A percentile compares a stretch with the other conserved stretches of the same genome.
phyloP scores from a whole-genome alignment of 2,329 filamentous ascomycete species.

The Nakataea oryzae region DNA sequence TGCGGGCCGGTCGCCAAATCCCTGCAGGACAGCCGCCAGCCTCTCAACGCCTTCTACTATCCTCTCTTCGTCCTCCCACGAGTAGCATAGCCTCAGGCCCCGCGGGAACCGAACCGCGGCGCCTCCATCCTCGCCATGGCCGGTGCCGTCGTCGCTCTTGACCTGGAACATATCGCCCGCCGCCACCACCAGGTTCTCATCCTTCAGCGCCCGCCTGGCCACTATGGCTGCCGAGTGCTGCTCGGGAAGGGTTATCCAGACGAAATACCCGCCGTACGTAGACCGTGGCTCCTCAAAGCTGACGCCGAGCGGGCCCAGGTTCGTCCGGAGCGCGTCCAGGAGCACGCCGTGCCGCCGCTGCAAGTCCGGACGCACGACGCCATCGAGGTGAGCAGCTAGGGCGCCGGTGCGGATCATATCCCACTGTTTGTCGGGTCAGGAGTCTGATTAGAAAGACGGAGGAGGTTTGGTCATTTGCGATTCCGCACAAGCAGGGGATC shows the following conservation, averaged over 20 bases:
- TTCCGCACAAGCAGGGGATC: too few relatives aligned
- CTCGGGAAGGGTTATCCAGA: slow-evolving; percentile 61
- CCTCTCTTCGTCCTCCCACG: slow-evolving; percentile 57
- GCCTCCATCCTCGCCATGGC: slow-evolving; percentile 48
- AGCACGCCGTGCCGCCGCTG: slow-evolving; percentile 39
- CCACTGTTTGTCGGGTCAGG: slow-evolving; percentile 18
- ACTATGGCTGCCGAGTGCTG: slow-evolving; percentile 40
- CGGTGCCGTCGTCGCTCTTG: slow-evolving; percentile 36
- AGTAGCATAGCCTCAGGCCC: slow-evolving; percentile 57
- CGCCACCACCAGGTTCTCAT: slow-evolving; percentile 58
- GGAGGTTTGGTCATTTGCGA: too few relatives aligned
- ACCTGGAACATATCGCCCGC: slow-evolving; percentile 62
- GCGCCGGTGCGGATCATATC: slow-evolving; percentile 35
- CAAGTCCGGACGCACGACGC: slow-evolving; percentile 32
- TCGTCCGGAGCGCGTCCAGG: slow-evolving; percentile 44
- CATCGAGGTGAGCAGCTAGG: slow-evolving; percentile 32
- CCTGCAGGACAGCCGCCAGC: slow-evolving; percentile 13
- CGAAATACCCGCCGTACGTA: slow-evolving; percentile 72
- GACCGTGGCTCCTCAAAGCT: slow-evolving; percentile 20
- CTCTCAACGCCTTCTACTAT: slow-evolving; percentile 56
- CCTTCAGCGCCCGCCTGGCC: slow-evolving; percentile 42
- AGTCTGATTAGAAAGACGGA: too few relatives aligned
- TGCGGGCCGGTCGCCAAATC: slow-evolving; percentile 24
- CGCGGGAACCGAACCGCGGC: slow-evolving; percentile 42
- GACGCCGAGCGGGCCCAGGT: slow-evolving; percentile 55